phyloP scores from a whole-genome alignment of 176 grass and related monocot genomes.

The Triticum timopheevii region DNA sequence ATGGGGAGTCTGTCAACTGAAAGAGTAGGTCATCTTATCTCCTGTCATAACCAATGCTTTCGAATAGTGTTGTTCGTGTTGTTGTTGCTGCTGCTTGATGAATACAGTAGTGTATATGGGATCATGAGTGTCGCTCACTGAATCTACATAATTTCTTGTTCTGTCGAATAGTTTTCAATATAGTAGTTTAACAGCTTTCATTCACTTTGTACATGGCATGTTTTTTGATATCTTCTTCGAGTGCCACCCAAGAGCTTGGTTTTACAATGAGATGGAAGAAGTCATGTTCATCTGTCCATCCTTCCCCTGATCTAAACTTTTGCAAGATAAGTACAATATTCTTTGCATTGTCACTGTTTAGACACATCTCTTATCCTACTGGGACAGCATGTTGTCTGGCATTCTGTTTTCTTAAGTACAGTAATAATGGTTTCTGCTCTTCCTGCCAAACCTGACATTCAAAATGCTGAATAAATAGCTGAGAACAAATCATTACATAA shows the following conservation, averaged over 20 bases:
- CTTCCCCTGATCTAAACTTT: neutral
- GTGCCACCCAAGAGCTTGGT: neutral
- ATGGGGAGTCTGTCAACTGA: too few species aligned
- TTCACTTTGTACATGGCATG: neutral
- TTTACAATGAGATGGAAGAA: neutral
- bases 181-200: neutral
- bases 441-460: neutral
- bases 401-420: neutral
- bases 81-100: slow-evolving; percentile 2
- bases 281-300: neutral
- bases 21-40: too few species aligned
- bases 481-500: too few species aligned
- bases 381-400: neutral
- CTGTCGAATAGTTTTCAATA: neutral
- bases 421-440: slow-evolving; percentile 12
- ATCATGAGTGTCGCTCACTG: neutral
- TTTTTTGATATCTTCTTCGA: neutral
- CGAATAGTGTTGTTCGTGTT: neutral
- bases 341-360: slow-evolving; percentile 8
- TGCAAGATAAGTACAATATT: neutral
- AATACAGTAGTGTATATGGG: neutral
- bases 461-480: too few species aligned
- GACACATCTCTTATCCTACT: neutral
- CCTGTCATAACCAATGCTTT: neutral
- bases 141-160: too few species aligned